Evolutionary conservation across 495 filamentous ascomycete species (phyloP).

Genomic region (Neurospora hispaniola): DNA sequence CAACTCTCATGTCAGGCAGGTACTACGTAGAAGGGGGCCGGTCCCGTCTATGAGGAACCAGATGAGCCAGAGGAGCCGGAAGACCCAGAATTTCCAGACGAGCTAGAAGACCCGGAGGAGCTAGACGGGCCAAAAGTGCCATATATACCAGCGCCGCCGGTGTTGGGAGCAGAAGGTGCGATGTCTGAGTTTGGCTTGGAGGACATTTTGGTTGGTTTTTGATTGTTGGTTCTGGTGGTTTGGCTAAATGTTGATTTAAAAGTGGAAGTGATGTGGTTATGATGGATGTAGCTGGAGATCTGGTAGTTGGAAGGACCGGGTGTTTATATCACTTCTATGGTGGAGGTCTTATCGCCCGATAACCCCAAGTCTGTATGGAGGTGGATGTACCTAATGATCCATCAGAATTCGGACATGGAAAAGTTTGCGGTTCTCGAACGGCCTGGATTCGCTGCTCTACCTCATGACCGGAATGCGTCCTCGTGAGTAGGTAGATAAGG

Average conservation of each 20-base stretch:
- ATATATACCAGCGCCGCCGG: neutral
- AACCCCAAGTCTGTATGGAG: too few relatives aligned
- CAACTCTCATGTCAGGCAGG: too few relatives aligned
- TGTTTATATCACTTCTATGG: too few relatives aligned
- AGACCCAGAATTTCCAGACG: neutral
- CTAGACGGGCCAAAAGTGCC: neutral
- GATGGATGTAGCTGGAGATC: neutral
- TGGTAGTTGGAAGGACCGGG: too few relatives aligned
- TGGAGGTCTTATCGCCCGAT: too few relatives aligned
- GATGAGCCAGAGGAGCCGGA: fast-evolving
- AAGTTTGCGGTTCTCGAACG: too few relatives aligned
- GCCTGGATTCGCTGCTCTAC: too few relatives aligned
- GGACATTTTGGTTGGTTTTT: neutral
- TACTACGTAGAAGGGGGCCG: neutral
- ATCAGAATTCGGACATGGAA: too few relatives aligned
- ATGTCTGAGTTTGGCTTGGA: neutral
- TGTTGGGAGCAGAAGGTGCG: neutral
- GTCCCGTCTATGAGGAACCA: neutral
- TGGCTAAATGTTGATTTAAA: neutral
- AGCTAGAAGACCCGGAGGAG: neutral
- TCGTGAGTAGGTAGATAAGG: too few relatives aligned
- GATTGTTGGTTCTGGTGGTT: neutral
- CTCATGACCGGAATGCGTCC: too few relatives aligned
- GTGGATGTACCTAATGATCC: too few relatives aligned
- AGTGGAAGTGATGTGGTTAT: neutral